Percentiles rank a stretch among this genome's conserved stretches.
These are phyloP conservation scores for Fonsecaea multimorphosa DNA, from an alignment of 2,329 filamentous ascomycete genomes.

Conservation along the genomic window DNA sequence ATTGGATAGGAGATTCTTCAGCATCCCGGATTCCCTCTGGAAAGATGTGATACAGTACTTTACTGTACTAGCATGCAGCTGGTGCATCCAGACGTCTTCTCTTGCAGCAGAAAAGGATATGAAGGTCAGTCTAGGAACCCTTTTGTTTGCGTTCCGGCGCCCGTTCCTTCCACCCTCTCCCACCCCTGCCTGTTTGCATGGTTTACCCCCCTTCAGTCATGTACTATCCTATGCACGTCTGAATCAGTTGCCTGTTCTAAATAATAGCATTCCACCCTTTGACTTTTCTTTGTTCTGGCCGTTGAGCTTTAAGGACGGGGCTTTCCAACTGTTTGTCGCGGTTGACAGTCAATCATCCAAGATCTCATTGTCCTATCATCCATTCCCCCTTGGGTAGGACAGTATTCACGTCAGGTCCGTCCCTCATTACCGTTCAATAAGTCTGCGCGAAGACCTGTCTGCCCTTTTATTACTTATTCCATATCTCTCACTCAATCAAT, in stretches of 20 bases:
- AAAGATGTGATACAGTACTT: conserved; percentile 30
- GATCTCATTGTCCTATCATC: conserved; percentile 2
- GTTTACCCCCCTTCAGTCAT: conserved; percentile 12
- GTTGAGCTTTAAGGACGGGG: conserved; percentile 9
- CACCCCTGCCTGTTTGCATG: conserved; percentile 40
- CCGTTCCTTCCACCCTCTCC: conserved; percentile 18
- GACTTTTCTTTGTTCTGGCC: conserved; percentile 18
- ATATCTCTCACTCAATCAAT: neutral
- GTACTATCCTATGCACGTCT: conserved; percentile 25
- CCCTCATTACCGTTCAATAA: neutral
- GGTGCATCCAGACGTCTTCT: conserved; percentile 24
- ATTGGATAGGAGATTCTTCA: conserved; percentile 28
- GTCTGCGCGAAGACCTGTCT: neutral
- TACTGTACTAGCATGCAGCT: conserved; percentile 30
- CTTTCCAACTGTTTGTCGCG: conserved; percentile 5
- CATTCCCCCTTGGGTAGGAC: neutral
- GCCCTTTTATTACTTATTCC: neutral
- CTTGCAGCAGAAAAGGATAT: conserved; percentile 21
- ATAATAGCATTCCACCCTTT: conserved; percentile 27
- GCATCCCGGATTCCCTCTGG: conserved; percentile 25
- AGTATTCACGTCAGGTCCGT: neutral
- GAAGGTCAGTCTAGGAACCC: conserved; percentile 32
- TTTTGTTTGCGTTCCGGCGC: conserved; percentile 37
- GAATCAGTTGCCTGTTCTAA: conserved; percentile 23
- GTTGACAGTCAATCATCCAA: conserved; percentile 4